These are phyloP conservation scores for Sporisorium exsertum DNA, from an alignment of 1,284 basidiomycete species.

Conservation along the genomic window DNA sequence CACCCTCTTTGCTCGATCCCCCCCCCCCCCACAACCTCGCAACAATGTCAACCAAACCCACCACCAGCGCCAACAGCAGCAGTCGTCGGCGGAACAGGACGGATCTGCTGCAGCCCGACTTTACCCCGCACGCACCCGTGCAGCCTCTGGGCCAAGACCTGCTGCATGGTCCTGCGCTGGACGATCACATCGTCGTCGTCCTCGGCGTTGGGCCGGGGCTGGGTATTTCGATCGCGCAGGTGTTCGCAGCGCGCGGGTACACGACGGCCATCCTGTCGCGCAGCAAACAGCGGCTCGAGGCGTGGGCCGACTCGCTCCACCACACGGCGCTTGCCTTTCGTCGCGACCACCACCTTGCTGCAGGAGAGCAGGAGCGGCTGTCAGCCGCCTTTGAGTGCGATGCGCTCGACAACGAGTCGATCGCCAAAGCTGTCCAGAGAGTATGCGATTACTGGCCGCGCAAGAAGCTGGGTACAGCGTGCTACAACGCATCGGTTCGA, in stretches of 20 bases:
- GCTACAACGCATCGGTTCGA: constrained; percentile 57
- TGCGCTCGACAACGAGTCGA: constrained; percentile 41
- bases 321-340: constrained; percentile 25
- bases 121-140: constrained; percentile 33
- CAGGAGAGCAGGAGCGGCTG: constrained; percentile 11
- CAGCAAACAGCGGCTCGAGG: constrained; percentile 38
- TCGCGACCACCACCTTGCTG: not conserved
- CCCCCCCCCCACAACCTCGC: not conserved
- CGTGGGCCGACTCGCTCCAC: constrained; percentile 43
- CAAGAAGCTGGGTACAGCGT: constrained; percentile 51
- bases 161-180: constrained; percentile 43
- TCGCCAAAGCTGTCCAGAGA: constrained; percentile 26
- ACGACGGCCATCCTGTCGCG: constrained; percentile 55
- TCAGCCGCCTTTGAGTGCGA: constrained; percentile 56
- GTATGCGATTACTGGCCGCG: constrained; percentile 40
- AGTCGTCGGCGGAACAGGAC: constrained; percentile 26
- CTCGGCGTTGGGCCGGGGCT: constrained; percentile 60
- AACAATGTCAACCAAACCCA: constrained; percentile 7
- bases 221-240: constrained; percentile 49
- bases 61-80: constrained; percentile 3
- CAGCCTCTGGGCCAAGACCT: constrained; percentile 34
- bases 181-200: constrained; percentile 50
- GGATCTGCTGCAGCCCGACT: constrained; percentile 44
- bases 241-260: constrained; percentile 56
- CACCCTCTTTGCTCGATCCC: not conserved